Evolutionary conservation across 1,139 yeast genomes (phyloP).

Genomic region (Eremothecium sinecaudum): DNA sequence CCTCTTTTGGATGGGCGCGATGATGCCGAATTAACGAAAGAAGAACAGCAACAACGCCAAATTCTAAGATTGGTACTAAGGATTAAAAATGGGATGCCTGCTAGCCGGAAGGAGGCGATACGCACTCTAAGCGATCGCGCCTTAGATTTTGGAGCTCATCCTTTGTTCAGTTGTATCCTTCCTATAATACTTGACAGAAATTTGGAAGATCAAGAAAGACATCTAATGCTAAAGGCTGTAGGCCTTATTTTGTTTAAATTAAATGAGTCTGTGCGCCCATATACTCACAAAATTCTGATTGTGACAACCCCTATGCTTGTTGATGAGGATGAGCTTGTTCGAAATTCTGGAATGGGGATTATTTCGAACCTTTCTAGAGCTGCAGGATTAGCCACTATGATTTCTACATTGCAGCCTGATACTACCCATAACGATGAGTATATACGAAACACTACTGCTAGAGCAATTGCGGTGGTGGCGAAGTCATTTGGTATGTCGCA

Average conservation of each 20-base stretch:
- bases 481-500: conserved; percentile 65
- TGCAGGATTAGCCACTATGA: conserved; percentile 73
- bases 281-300: conserved; percentile 57
- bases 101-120: conserved; percentile 59
- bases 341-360: conserved; percentile 74
- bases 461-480: conserved; percentile 80
- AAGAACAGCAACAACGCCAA: conserved; percentile 51
- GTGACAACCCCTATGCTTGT: conserved; percentile 73
- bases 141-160: conserved; percentile 55
- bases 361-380: conserved; percentile 67
- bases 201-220: conserved; percentile 77
- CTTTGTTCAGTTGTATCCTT: conserved; percentile 57
- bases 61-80: conserved; percentile 57
- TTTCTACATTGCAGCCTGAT: conserved; percentile 70
- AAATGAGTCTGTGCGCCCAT: conserved; percentile 61
- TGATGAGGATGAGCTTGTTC: conserved; percentile 66
- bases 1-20: conserved; percentile 40
- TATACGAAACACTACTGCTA: conserved; percentile 65
- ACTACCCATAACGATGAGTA: conserved; percentile 78
- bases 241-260: conserved; percentile 60
- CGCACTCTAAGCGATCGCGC: conserved; percentile 61
- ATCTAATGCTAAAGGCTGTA: conserved; percentile 64
- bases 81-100: conserved; percentile 70
- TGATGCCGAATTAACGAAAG: conserved; percentile 35
- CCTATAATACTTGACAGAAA: conserved; percentile 67